Conservation (phyloP, 257 asterid species). For the Petrea volubilis region DNA sequence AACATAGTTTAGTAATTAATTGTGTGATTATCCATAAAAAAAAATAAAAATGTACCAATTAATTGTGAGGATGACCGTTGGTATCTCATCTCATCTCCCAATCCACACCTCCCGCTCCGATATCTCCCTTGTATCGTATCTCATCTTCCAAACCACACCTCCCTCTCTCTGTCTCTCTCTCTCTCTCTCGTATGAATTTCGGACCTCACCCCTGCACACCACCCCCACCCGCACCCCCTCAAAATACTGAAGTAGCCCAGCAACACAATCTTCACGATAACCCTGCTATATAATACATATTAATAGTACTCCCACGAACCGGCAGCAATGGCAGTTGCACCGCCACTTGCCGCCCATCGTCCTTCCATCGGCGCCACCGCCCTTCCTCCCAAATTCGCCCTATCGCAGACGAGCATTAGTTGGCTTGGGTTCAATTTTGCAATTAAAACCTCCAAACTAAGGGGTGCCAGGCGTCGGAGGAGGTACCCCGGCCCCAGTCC, state of each 20-base stretch:
- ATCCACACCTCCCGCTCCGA: no score
- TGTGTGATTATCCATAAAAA: no score
- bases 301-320: not conserved
- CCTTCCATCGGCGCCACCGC: constrained; percentile 28
- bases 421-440: constrained; percentile 14
- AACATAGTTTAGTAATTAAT: no score
- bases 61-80: no score
- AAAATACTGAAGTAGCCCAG: not conserved
- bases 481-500: constrained; percentile 15
- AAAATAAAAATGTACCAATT: no score
- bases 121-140: constrained; percentile 14
- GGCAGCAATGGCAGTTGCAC: constrained; percentile 32
- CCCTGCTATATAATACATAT: no score
- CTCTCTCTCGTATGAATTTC: constrained; percentile 1
- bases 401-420: constrained; percentile 15
- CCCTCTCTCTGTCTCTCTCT: no score
- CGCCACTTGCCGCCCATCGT: constrained; percentile 28
- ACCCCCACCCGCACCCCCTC: not conserved
- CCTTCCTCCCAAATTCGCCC: constrained; percentile 27
- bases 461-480: constrained; percentile 24
- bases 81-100: no score
- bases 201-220: constrained; percentile 18
- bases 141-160: constrained; percentile 1
- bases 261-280: not conserved
- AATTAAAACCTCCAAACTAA: constrained; percentile 16